These are phyloP conservation scores for Ailanthus altissimus DNA, from an alignment of 345 rosid genomes.

Conservation along the genomic window DNA sequence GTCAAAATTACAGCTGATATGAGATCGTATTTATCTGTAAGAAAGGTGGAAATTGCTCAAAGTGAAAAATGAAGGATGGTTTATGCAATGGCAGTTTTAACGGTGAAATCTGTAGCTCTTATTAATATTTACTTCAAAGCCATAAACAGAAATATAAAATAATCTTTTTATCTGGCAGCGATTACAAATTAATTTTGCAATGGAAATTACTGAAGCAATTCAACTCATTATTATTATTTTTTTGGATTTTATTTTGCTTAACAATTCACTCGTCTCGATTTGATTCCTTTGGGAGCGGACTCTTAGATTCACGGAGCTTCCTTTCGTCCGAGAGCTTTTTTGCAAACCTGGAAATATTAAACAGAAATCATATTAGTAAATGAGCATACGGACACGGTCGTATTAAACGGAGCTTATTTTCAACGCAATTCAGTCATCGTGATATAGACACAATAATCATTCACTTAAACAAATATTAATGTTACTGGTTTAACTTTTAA, in stretches of 20 bases:
- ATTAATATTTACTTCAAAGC: neutral
- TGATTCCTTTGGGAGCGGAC: neutral
- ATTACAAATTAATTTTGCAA: neutral
- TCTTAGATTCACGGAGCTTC: slow-evolving; percentile 33
- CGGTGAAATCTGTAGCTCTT: neutral
- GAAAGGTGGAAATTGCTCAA: neutral
- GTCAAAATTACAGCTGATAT: too few species aligned
- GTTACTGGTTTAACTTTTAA: neutral
- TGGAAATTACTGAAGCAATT: too few species aligned
- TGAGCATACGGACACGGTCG: too few species aligned
- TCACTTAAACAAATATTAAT: neutral
- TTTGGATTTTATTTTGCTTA: too few species aligned
- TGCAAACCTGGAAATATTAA: slow-evolving; percentile 41
- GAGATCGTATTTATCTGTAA: too few species aligned
- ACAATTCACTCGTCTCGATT: neutral
- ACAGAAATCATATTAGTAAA: neutral
- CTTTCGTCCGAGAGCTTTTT: slow-evolving; percentile 54
- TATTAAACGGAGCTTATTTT: neutral
- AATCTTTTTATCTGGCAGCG: neutral
- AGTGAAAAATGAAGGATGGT: neutral
- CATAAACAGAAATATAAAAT: neutral
- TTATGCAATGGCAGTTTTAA: too few species aligned
- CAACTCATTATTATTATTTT: too few species aligned
- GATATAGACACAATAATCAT: too few species aligned
- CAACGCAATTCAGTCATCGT: too few species aligned